Conservation (phyloP, 2,329 filamentous ascomycete species). For the Stagonosporopsis rhizophila region DNA sequence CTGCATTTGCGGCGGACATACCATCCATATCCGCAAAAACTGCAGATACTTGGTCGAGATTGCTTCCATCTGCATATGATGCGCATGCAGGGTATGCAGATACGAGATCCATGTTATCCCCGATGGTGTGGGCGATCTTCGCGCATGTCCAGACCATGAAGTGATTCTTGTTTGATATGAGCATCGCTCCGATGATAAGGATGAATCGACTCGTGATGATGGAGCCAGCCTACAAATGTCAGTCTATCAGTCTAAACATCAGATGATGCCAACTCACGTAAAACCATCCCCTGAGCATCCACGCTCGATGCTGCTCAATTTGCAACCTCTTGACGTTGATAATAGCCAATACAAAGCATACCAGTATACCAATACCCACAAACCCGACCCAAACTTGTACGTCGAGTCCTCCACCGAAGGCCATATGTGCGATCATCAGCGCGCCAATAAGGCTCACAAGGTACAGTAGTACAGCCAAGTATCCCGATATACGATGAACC, state of each 20-base stretch:
- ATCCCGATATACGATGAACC: slow-evolving; percentile 68
- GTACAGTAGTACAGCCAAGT: slow-evolving; percentile 60
- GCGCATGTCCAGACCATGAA: slow-evolving; percentile 56
- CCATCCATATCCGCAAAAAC: slow-evolving; percentile 38
- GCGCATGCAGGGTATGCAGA: slow-evolving; percentile 56
- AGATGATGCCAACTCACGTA: slow-evolving; percentile 21
- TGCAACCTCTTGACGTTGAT: slow-evolving; percentile 66
- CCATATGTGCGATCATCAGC: slow-evolving; percentile 59
- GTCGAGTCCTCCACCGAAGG: slow-evolving; percentile 63
- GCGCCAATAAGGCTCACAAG: slow-evolving; percentile 57
- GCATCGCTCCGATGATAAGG: slow-evolving; percentile 54
- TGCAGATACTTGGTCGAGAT: slow-evolving; percentile 24
- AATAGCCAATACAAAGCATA: slow-evolving; percentile 56
- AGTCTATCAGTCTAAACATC: background rate
- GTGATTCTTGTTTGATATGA: slow-evolving; percentile 46
- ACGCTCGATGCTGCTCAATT: slow-evolving; percentile 53
- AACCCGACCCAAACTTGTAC: slow-evolving; percentile 57
- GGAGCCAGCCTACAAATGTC: slow-evolving; percentile 50
- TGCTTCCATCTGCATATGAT: slow-evolving; percentile 49
- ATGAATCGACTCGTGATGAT: slow-evolving; percentile 63
- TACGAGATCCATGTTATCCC: slow-evolving; percentile 9
- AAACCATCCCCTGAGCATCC: slow-evolving; percentile 43
- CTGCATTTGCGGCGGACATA: slow-evolving; percentile 41
- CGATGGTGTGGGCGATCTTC: slow-evolving; percentile 55
- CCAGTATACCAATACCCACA: slow-evolving; percentile 56